A percentile compares a stretch with the other conserved stretches of the same genome.
These are phyloP conservation scores for Macrophomina phaseolina DNA, from an alignment of 2,329 filamentous ascomycete genomes.

Conservation along the genomic window DNA sequence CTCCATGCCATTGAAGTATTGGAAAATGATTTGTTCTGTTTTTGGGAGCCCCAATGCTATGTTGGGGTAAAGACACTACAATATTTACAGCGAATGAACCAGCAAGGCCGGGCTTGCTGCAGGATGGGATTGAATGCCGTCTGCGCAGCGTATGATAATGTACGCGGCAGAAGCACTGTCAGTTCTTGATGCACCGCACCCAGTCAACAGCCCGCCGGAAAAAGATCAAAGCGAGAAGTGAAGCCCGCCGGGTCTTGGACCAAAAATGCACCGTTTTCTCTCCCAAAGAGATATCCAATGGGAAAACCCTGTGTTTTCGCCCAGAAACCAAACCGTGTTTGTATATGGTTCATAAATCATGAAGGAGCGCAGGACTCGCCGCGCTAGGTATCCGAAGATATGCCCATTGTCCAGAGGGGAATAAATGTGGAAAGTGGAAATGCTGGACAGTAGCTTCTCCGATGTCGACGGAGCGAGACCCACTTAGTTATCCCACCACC, in stretches of 20 bases:
- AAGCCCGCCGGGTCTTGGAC: conserved; percentile 5
- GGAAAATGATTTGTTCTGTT: background rate
- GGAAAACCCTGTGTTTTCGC: background rate
- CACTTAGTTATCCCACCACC: conserved; percentile 22
- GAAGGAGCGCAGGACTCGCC: conserved; percentile 12
- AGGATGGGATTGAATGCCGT: conserved; percentile 7
- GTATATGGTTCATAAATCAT: conserved; percentile 16
- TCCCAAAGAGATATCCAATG: conserved; percentile 5
- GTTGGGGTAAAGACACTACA: background rate
- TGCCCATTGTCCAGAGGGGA: background rate
- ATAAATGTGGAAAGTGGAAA: background rate
- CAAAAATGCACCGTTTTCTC: conserved; percentile 14
- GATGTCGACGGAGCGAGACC: background rate
- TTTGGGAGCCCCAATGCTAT: background rate
- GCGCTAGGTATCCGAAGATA: conserved; percentile 1
- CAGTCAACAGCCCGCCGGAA: conserved; percentile 15
- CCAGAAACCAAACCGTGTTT: conserved; percentile 5
- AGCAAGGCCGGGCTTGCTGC: conserved; percentile 15
- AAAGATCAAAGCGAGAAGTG: conserved; percentile 6
- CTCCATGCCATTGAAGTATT: background rate
- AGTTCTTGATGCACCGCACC: background rate
- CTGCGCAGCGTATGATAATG: background rate
- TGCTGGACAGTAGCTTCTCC: background rate
- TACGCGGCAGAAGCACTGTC: conserved; percentile 13
- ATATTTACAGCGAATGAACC: conserved; percentile 19